Evolutionary conservation across 2,329 filamentous ascomycete genomes (phyloP), one percentile per base, ranked within the genome.

Genomic region (Alternaria arbusti): DNA sequence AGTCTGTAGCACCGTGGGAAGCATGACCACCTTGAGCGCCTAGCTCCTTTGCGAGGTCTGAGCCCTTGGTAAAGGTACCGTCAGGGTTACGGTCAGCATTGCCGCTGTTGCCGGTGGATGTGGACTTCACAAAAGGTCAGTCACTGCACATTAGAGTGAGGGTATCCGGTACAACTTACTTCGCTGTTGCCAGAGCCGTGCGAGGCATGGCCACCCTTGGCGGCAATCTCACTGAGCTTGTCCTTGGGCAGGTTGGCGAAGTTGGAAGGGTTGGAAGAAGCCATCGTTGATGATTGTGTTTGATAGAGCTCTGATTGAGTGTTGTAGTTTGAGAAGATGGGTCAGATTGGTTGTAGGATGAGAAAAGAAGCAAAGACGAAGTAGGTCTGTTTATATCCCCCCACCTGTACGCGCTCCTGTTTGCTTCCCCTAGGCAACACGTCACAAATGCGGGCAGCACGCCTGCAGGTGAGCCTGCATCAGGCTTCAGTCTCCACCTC

Each of bases 241-340:
- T 85, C 83, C 56, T 81, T 83, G 62, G 84, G 79, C 43, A 83
- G 82, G 77, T 86, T 86, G 78, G 84, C 84, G 66, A 86, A 86
- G 79, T 86, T 86, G 61, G 78, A 80, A 32, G 84, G 83, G 77
- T 86, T 86, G 68, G 79, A 77, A 63, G 75, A 77, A 40, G 79
- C 74, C 79, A 81, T 81, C 20, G 20, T 52, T 64, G 70, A 44
- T 64, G 70, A 45, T 52, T 11, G 13, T 64, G 30, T 26, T 46
- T 17, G 49, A 26, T 51, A 46, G 57, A 43, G 36, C 45, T 61
- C 52, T 54, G 13, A 47, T 57, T 46, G 52, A 26, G 32, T 54
- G 26, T 30, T 55, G 17, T 23, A 46, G 20, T 56, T 59, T 65
- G 51, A 46, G 51, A 30, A 13, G 40, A 23, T 26, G 6, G 36